Conservation (phyloP, 768 basidiomycete genomes). For the Harrya chromipes region DNA sequence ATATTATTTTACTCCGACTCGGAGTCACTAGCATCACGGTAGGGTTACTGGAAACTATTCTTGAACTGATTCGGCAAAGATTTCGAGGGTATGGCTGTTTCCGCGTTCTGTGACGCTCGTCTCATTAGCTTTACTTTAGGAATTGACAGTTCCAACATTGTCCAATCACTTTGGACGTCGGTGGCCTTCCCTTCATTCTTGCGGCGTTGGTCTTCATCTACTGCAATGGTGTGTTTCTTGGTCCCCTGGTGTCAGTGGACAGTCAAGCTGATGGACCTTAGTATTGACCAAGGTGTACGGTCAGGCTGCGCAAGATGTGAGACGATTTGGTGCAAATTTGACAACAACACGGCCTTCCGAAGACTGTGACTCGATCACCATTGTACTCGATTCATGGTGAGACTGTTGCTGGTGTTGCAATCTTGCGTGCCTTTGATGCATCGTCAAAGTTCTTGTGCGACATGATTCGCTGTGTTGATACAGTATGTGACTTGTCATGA, state of each 20-base stretch:
- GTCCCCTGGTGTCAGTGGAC: neutral
- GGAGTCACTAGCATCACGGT: too few species aligned
- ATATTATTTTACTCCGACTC: too few species aligned
- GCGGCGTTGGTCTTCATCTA: conserved; percentile 64
- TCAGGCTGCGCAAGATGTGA: conserved; percentile 85
- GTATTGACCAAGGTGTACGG: conserved; percentile 55
- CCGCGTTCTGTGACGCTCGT: neutral
- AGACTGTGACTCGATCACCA: conserved; percentile 50
- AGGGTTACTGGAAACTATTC: too few species aligned
- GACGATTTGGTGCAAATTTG: conserved; percentile 56
- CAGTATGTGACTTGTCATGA: conserved; percentile 42
- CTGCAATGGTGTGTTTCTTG: conserved; percentile 57
- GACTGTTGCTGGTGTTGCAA: conserved; percentile 49
- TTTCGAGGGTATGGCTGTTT: conserved; percentile 57
- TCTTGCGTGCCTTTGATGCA: conserved; percentile 82
- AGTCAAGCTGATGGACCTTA: conserved; percentile 6
- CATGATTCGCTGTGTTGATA: conserved; percentile 80
- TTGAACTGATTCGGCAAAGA: conserved; percentile 89
- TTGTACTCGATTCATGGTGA: conserved; percentile 47
- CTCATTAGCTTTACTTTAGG: conserved; percentile 39
- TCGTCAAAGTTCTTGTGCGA: conserved; percentile 83
- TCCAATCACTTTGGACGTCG: conserved; percentile 88
- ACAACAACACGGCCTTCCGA: neutral
- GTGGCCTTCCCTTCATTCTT: conserved; percentile 71
- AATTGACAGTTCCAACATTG: conserved; percentile 76